Base-by-base conservation (phyloP, 1,139 yeast species). In the Suhomyces wounanorum region DNA sequence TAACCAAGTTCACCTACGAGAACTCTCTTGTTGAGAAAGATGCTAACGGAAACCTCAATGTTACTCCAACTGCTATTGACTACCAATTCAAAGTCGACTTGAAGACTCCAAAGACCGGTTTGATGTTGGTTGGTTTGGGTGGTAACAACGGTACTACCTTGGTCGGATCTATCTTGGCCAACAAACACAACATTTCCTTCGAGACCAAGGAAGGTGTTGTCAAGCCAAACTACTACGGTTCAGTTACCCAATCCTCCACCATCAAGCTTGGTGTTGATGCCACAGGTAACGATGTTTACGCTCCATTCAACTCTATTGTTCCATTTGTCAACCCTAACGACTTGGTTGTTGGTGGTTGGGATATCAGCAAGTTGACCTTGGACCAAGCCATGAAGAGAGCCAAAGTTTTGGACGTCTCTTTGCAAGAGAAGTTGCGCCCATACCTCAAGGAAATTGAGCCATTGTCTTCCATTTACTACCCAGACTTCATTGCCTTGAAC, bases 81-180 rank as follows among this genome's bases (percentile, higher is more conserved):
- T 89, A 90, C 67, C 87, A 90, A 65, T 92, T 92, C 79, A 89
- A 89, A 71, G 85, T 89, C 48, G 95, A 90, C 63, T 78, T 89
- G 67, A 81, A 79, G 57, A 85, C 87, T 50, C 96, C 97, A 60
- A 90, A 87, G 73, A 82, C 91, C 50, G 98, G 97, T 66, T 77
- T 92, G 57, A 74, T 92, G 83, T 80, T 92, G 59, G 97, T 92
- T 49, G 98, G 98, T 60, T 80, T 91, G 60, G 98, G 97, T 63
- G 98, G 98, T 73, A 92, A 92, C 79, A 92, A 92, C 67, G 98
- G 98, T 72, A 81, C 97, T 55, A 92, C 98, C 23, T 79, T 92
- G 62, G 82, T 91, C 53, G 91, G 95, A 48, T 87, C 97, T 17
- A 80, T 87, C 49, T 81, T 88, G 60, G 96, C 97, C 54, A 92